Percentiles rank a stretch among this genome's conserved stretches.
Evolutionary conservation across 179 eudicot genomes (phyloP).

Genomic region (Beta macrorhiza): DNA sequence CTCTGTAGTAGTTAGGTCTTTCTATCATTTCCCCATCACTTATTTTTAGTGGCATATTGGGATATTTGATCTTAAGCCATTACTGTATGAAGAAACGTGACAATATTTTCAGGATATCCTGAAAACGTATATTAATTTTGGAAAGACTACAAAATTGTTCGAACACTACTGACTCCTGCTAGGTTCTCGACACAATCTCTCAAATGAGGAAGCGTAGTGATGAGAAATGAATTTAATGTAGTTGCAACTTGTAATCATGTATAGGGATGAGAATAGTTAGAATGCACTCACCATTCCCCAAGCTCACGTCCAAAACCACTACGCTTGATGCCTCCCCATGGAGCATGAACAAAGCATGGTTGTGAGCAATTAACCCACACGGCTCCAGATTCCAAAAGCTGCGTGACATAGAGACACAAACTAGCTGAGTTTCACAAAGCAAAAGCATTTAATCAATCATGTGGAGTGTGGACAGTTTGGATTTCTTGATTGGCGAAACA

Average conservation of each 20-base stretch:
- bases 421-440: not conserved
- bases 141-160: not conserved
- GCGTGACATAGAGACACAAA: not conserved
- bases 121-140: no score
- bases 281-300: constrained; percentile 75
- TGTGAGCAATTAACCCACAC: constrained; percentile 99
- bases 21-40: no score
- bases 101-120: no score
- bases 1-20: no score
- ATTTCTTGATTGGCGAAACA: constrained; percentile 5
- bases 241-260: not conserved
- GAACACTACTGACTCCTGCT: not conserved
- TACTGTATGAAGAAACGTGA: no score
- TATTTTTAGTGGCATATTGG: no score
- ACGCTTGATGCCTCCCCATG: constrained; percentile 98
- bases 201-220: not conserved
- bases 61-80: no score
- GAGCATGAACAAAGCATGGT: constrained; percentile 97
- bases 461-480: not conserved
- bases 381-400: constrained; percentile 74
- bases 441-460: not conserved
- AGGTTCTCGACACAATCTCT: not conserved
- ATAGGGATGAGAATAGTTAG: not conserved
- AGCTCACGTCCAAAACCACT: constrained; percentile 99
- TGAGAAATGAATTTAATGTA: not conserved